Evolutionary conservation across 1,139 yeast genomes (phyloP), one percentile per base, ranked within the genome.

Genomic region (Kodamaea ohmeri): DNA sequence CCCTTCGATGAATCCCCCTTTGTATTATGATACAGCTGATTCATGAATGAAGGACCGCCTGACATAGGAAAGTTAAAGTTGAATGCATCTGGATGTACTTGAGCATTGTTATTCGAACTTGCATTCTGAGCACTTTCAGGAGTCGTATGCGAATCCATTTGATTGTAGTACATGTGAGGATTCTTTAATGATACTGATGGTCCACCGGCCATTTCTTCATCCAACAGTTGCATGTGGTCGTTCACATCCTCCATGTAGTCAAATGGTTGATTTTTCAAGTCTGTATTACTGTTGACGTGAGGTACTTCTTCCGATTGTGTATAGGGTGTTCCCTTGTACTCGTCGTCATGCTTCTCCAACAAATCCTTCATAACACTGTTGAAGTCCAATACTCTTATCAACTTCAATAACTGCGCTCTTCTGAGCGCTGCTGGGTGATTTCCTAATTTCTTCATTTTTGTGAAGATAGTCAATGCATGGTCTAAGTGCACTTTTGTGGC

Each of bases 391-490:
- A 83, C 76, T 27, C 77, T 66, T 47, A 83, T 73, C 39, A 85
- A 63, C 44, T 80, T 81, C 40, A 85, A 61, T 27, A 85, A 59
- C 52, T 85, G 95, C 0, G 85, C 86, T 45, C 88, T 65, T 52
- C 94, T 69, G 19, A 82, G 61, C 6, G 85, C 85, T 1, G 90
- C 90, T 0, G 92, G 90, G 52, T 82, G 81, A 51, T 83, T 84
- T 0, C 95, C 92, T 40, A 83, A 63, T 41, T 76, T 73, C 50
- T 83, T 78, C 92, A 86, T 85, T 49, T 75, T 79, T 7, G 87
- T 80, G 50, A 86, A 82, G 4, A 85, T 74, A 3, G 63, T 67
- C 28, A 86, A 61, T 0, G 95, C 89, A 55, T 83, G 89, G 51
- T 83, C 90, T 41, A 86, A 63, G 51, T 83, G 88, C 28, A 74